Evolutionary conservation across 2,329 filamentous ascomycete genomes (phyloP), one percentile per base, ranked within the genome.

Genomic region (Trematosphaeria pertusa): DNA sequence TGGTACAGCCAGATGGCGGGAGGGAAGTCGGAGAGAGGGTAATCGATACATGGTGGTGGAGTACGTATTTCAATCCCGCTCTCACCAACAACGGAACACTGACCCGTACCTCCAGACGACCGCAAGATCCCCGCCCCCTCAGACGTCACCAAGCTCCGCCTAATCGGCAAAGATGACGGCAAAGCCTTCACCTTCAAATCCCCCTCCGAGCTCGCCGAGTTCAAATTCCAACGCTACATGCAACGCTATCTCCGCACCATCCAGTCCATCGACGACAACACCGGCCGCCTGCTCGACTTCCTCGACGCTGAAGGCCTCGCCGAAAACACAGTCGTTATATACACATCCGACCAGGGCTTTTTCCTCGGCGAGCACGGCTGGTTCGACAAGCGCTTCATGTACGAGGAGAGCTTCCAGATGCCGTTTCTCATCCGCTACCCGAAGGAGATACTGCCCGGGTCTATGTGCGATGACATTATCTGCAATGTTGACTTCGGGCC

Each of bases 361-460:
- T 82, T 82, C 60, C 73, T 82, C 0, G 79, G 79, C 6, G 80
- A 82, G 47, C 80, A 82, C 49, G 79, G 80, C 42, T 82, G 79
- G 79, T 82, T 81, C 54, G 80, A 82, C 59, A 82, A 82, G 64
- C 75, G 80, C 3, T 81, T 82, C 61, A 81, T 82, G 75, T 82
- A 82, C 61, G 79, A 83, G 50, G 78, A 82, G 60, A 74, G 69
- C 11, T 82, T 82, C 64, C 79, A 82, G 61, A 82, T 82, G 80
- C 79, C 80, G 0, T 79, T 82, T 37, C 57, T 82, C 3, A 69
- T 79, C 7, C 72, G 75, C 0, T 79, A 78, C 36, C 79, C 80
- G 0, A 48, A 39, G 0, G 70, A 71, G 39, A 79, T 81, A 44
- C 33, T 42, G 1, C 46, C 73, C 0, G 70, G 72, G 0, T 67